A percentile compares a stretch with the other conserved stretches of the same genome.
These are phyloP conservation scores for Cyberlindnera euphorbiiphila DNA, from an alignment of 805 yeast species.

Conservation along the genomic window DNA sequence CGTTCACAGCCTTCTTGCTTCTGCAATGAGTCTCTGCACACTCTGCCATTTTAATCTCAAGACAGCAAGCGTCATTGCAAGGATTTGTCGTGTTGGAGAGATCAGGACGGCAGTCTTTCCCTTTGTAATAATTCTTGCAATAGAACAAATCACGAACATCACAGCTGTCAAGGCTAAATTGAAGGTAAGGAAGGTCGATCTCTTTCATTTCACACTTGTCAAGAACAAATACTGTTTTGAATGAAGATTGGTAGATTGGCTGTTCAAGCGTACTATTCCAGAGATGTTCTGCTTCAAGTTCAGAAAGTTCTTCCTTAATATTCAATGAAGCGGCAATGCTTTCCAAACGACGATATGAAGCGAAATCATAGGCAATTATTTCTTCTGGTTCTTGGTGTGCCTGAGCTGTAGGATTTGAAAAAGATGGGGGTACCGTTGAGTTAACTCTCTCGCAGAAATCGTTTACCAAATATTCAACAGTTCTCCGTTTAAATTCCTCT, in stretches of 20 bases:
- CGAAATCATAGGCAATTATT: constrained; percentile 11
- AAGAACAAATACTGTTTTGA: constrained; percentile 14
- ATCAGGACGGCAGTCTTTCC: constrained; percentile 13
- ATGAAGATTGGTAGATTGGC: neutral
- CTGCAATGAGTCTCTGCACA: constrained; percentile 24
- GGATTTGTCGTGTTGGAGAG: constrained; percentile 13
- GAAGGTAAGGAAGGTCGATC: constrained; percentile 17
- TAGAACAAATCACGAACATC: constrained; percentile 23
- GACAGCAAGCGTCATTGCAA: constrained; percentile 27
- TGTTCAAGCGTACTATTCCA: constrained; percentile 12
- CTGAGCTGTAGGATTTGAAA: no score
- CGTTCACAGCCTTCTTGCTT: constrained; percentile 15
- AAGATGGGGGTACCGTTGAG: no score
- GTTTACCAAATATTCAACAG: no score
- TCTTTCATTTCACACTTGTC: constrained; percentile 22
- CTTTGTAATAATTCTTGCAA: constrained; percentile 24
- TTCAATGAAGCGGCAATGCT: constrained; percentile 15
- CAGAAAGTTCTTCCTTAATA: constrained; percentile 14
- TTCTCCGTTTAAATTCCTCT: no score
- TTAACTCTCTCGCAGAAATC: no score
- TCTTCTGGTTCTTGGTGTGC: constrained; percentile 9
- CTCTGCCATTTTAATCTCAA: constrained; percentile 23
- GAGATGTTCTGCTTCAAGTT: constrained; percentile 16
- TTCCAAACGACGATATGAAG: constrained; percentile 11
- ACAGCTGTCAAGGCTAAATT: constrained; percentile 23